Evolutionary conservation across 108 stramenopile genomes (phyloP).

Genomic region (Conticribra weissflogii): DNA sequence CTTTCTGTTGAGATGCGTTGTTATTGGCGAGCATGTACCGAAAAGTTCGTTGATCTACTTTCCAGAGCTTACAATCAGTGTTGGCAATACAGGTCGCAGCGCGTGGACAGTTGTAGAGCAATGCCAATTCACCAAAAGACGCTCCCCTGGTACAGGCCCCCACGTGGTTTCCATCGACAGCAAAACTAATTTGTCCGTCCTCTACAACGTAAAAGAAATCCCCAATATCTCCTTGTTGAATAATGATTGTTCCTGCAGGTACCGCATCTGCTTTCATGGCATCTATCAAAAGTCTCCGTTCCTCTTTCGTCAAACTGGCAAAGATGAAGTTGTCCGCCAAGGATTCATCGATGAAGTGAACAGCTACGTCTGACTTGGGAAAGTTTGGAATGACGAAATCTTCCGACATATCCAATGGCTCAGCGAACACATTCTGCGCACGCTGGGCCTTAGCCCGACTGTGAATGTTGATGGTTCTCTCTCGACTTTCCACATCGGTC

Average conservation of each 20-base stretch:
- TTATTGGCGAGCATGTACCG: constrained; percentile 92
- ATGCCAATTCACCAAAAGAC: constrained; percentile 89
- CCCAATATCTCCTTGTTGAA: constrained; percentile 88
- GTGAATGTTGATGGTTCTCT: constrained; percentile 82
- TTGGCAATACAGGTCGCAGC: constrained; percentile 83
- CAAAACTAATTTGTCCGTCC: constrained; percentile 84
- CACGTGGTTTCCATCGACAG: constrained; percentile 85
- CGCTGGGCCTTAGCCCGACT: constrained; percentile 71
- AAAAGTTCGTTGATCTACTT: constrained; percentile 87
- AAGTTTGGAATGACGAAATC: constrained; percentile 72
- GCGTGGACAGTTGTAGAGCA: constrained; percentile 91
- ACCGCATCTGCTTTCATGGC: constrained; percentile 87
- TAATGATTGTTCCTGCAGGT: constrained; percentile 83
- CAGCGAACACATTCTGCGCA: constrained; percentile 86
- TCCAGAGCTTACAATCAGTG: constrained; percentile 86
- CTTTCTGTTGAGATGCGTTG: constrained; percentile 67
- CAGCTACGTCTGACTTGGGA: constrained; percentile 76
- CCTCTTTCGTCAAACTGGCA: constrained; percentile 70
- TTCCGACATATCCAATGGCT: constrained; percentile 76
- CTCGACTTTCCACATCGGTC: constrained; percentile 61
- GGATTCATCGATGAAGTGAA: constrained; percentile 83
- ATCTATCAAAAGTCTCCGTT: constrained; percentile 83
- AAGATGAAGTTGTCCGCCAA: constrained; percentile 91
- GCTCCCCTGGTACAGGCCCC: constrained; percentile 83
- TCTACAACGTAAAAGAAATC: constrained; percentile 93